These are phyloP conservation scores for Melaleuca quinquenervia DNA, from an alignment of 345 rosid species.

Conservation along the genomic window DNA sequence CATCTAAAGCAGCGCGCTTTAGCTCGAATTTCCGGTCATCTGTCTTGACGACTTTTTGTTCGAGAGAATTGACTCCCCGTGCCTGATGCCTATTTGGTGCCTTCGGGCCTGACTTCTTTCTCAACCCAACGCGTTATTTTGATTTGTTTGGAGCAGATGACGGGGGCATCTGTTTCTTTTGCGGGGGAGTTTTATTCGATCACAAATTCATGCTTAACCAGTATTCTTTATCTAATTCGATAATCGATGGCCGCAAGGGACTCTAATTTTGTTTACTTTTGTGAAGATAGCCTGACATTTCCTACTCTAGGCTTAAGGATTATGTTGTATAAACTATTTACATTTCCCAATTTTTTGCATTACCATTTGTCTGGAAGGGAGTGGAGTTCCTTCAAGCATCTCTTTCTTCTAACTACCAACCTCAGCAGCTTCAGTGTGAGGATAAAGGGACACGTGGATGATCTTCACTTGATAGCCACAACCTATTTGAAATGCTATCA, in stretches of 20 bases:
- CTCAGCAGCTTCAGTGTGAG: not conserved
- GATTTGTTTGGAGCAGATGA: not conserved
- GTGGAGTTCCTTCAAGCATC: not conserved
- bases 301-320: not conserved
- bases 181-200: not conserved
- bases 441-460: not conserved
- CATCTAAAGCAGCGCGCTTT: not conserved
- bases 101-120: not conserved
- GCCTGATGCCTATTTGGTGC: not conserved
- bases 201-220: not conserved
- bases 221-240: not conserved
- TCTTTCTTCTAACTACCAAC: not conserved
- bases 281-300: not conserved
- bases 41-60: not conserved
- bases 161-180: not conserved
- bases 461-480: not conserved
- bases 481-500: not conserved
- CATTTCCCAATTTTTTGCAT: not conserved
- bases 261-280: not conserved
- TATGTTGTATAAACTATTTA: not conserved
- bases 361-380: not conserved
- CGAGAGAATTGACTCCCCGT: not conserved
- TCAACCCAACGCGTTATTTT: not conserved
- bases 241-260: not conserved
- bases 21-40: not conserved